Base-by-base conservation (phyloP, 768 basidiomycete species). In the Suillus subaureus region DNA sequence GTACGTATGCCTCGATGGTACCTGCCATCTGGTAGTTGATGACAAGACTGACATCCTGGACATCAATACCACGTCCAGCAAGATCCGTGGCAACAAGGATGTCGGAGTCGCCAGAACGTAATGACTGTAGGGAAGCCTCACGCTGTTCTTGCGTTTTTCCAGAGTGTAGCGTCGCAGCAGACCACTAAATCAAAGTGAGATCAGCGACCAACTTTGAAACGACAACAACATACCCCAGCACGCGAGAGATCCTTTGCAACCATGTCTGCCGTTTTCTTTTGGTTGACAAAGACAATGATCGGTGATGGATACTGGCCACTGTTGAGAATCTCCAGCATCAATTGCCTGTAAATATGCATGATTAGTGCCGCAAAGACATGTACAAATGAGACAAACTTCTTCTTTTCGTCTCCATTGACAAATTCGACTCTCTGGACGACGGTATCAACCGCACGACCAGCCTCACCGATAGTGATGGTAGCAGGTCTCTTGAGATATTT, bases 181-280 rank as follows among this genome's bases (percentile, higher is more conserved):
- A 91, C 92, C 95, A 96, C 92, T 96, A 67, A 64, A 62, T 63
- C 57, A 66, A 61, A 61, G 54, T n/a, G 66, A 31, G 0, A 7
- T 66, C 40, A 61, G 61, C 63, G 37, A 61, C 63, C 28, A 40
- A 28, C 21, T 33, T 18, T 42, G 26, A 42, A 55, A 16, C 16
- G 45, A 40, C 63, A 31, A 55, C n/a, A 28, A 85, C 92, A 49
- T 76, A 96, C 92, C 26, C 93, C 92, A 47, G 90, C 94, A 61
- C 95, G 92, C 58, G 90, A 89, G 2, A 99, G 82, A 73, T 98
- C 96, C 76, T 96, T 96, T 45, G 94, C 91, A 40, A 99, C 94
- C 90, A 96, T 94, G 75, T 99, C 97, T 61, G 96, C 97, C 15
- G 95, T 97, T 84, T 98, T 97, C 84, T 99, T 99, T 79, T 99